phyloP scores from a whole-genome alignment of 1,284 basidiomycete genomes.

The Malassezia furfur region DNA sequence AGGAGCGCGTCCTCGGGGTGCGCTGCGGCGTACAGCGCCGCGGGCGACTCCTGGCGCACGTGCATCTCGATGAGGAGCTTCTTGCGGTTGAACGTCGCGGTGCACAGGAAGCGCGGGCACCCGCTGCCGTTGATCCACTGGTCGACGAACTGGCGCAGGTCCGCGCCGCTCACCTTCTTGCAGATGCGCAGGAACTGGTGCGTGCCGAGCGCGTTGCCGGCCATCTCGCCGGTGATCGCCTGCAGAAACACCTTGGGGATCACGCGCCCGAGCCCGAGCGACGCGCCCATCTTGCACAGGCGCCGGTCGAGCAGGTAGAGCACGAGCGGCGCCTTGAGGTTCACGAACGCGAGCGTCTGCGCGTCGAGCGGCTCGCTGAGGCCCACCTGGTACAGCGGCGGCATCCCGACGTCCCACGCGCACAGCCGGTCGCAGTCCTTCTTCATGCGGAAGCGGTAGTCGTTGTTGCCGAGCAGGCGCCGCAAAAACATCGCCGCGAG shows the following conservation, averaged over 20 bases:
- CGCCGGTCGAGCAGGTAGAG: slow-evolving; percentile 89
- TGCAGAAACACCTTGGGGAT: slow-evolving; percentile 90
- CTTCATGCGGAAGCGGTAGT: slow-evolving; percentile 88
- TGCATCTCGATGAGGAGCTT: slow-evolving; percentile 95
- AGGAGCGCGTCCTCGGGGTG: slow-evolving; percentile 37
- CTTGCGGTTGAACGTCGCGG: slow-evolving; percentile 89
- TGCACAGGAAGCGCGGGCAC: slow-evolving; percentile 80
- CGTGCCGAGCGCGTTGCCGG: slow-evolving; percentile 69
- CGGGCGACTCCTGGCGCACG: slow-evolving; percentile 78
- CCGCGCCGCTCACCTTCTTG: slow-evolving; percentile 70
- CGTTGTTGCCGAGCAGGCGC: slow-evolving; percentile 86
- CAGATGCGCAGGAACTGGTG: slow-evolving; percentile 82
- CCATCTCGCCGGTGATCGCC: slow-evolving; percentile 81
- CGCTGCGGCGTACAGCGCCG: slow-evolving; percentile 50
- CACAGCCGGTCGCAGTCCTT: slow-evolving; percentile 93
- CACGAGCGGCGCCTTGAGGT: slow-evolving; percentile 87
- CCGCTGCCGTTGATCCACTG: slow-evolving; percentile 99
- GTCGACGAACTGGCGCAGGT: slow-evolving; percentile 79
- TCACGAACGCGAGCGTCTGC: slow-evolving; percentile 60
- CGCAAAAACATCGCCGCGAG: slow-evolving; percentile 80
- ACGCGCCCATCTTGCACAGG: slow-evolving; percentile 86
- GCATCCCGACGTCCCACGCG: slow-evolving; percentile 75
- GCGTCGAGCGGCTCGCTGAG: slow-evolving; percentile 58
- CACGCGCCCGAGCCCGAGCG: slow-evolving; percentile 83
- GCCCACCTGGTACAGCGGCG: slow-evolving; percentile 85